phyloP scores from a whole-genome alignment of 2,329 filamentous ascomycete genomes.

The Colletotrichum tabaci region DNA sequence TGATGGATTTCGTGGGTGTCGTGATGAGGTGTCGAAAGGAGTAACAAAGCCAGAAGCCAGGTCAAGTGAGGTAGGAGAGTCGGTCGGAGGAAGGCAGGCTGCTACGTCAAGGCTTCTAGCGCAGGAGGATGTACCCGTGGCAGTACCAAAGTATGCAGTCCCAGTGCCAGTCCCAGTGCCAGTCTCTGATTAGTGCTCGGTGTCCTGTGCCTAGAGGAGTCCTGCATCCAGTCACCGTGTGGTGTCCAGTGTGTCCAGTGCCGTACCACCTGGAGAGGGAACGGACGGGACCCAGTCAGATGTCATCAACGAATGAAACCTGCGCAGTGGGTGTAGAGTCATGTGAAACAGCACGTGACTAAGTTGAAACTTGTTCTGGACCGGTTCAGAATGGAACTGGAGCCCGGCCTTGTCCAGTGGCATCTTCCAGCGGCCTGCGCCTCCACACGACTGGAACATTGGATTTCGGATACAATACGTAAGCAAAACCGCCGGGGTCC shows the following conservation, averaged over 20 bases:
- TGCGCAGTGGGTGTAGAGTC: background rate
- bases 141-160: background rate
- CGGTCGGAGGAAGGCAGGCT: constrained; percentile 41
- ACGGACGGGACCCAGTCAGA: constrained; percentile 30
- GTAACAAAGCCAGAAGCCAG: constrained; percentile 35
- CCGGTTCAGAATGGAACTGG: constrained; percentile 10
- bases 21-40: constrained; percentile 41
- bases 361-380: constrained; percentile 6
- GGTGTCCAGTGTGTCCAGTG: constrained; percentile 17
- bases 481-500: constrained; percentile 12
- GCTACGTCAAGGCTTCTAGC: constrained; percentile 42
- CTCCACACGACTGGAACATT: constrained; percentile 15
- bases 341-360: constrained; percentile 10
- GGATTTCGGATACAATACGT: constrained; percentile 16
- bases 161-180: constrained; percentile 9
- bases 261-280: constrained; percentile 13
- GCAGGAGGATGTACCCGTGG: constrained; percentile 12
- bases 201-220: constrained; percentile 32
- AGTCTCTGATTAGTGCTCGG: constrained; percentile 21
- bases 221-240: constrained; percentile 13
- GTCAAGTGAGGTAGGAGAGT: constrained; percentile 41
- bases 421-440: background rate
- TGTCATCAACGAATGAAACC: constrained; percentile 38
- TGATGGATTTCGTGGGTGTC: constrained; percentile 39
- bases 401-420: constrained; percentile 14